Conservation (phyloP, 2,329 filamentous ascomycete species). For the Alternaria dauci region DNA sequence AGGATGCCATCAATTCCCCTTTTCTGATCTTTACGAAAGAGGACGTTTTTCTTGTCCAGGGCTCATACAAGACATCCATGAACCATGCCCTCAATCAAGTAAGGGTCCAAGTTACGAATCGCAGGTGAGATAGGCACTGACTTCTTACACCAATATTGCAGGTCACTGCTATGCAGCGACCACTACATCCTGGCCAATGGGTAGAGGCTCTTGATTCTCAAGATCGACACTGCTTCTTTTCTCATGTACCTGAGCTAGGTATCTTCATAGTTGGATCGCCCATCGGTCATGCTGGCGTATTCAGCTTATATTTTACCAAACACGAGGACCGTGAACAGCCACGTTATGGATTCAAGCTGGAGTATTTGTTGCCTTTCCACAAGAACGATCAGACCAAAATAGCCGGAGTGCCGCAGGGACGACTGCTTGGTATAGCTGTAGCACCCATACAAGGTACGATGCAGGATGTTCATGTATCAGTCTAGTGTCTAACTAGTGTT, state of each 20-base stretch:
- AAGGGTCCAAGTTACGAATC: neutral
- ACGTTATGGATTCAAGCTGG: slow-evolving; percentile 61
- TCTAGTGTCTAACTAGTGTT: neutral
- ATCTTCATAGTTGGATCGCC: slow-evolving; percentile 72
- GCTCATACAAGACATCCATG: slow-evolving; percentile 27
- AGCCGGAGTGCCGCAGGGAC: slow-evolving; percentile 26
- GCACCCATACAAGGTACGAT: slow-evolving; percentile 65
- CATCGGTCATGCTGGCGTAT: slow-evolving; percentile 70
- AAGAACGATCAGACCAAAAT: slow-evolving; percentile 15
- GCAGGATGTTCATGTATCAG: neutral
- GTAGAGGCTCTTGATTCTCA: slow-evolving; percentile 22
- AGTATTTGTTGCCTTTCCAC: slow-evolving; percentile 62
- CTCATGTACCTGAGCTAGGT: slow-evolving; percentile 73
- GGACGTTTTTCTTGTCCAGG: slow-evolving; percentile 56
- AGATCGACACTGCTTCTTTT: slow-evolving; percentile 68
- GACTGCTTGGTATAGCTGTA: slow-evolving; percentile 73
- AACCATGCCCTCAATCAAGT: slow-evolving; percentile 4
- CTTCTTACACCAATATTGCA: neutral
- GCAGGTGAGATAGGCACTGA: neutral
- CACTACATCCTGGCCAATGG: slow-evolving; percentile 28
- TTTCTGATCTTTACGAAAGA: slow-evolving; percentile 55
- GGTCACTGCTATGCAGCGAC: slow-evolving; percentile 51
- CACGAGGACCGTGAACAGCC: slow-evolving; percentile 49
- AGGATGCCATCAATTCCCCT: slow-evolving; percentile 21
- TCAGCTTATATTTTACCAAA: slow-evolving; percentile 62